These are phyloP conservation scores for Alternaria hordeiaustralica DNA, from an alignment of 2,329 filamentous ascomycete genomes.

Conservation along the genomic window DNA sequence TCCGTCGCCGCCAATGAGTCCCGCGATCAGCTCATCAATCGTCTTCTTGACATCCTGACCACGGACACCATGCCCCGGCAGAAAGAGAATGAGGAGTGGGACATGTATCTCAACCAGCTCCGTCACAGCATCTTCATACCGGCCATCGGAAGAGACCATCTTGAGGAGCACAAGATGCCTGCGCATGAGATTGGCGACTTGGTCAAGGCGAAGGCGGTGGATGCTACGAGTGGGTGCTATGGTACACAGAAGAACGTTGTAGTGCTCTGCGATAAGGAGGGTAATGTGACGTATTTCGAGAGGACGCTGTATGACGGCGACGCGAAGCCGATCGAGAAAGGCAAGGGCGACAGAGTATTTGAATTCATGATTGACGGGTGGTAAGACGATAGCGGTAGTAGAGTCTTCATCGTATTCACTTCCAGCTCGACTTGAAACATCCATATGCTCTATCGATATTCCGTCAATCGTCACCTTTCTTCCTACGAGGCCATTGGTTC, in stretches of 20 bases:
- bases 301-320: conserved; percentile 65
- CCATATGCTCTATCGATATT: too few relatives aligned
- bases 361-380: conserved; percentile 58
- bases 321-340: conserved; percentile 55
- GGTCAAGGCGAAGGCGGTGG: conserved; percentile 45
- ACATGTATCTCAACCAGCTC: conserved; percentile 63
- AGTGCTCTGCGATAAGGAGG: conserved; percentile 62
- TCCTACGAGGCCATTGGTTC: too few relatives aligned
- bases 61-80: conserved; percentile 62
- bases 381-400: conserved; percentile 12
- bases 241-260: conserved; percentile 71
- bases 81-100: conserved; percentile 57
- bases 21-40: conserved; percentile 58
- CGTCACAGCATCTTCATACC: conserved; percentile 68
- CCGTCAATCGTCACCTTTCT: too few relatives aligned
- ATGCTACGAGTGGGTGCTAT: conserved; percentile 60
- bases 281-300: conserved; percentile 67
- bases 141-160: conserved; percentile 57
- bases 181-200: conserved; percentile 49
- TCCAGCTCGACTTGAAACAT: neutral
- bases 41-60: conserved; percentile 60
- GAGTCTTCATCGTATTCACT: neutral
- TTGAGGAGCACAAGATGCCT: conserved; percentile 48
- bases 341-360: conserved; percentile 56
- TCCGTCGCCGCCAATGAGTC: conserved; percentile 53